Evolutionary conservation across 1,284 basidiomycete genomes (phyloP), one percentile per base, ranked within the genome.

Genomic region (Trichosporon coremiiforme): DNA sequence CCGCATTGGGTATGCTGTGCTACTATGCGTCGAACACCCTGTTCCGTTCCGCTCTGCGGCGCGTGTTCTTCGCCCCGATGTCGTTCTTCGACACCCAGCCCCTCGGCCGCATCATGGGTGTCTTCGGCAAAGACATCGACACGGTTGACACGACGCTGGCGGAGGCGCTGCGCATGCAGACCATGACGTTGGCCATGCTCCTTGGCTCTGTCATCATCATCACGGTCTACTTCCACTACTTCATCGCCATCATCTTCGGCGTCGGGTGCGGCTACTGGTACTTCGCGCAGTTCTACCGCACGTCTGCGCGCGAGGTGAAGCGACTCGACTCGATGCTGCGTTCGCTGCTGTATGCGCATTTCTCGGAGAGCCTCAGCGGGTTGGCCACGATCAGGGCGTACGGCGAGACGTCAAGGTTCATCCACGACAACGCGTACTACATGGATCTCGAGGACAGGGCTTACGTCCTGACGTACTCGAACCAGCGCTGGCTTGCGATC

Each of bases 311-410:
- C 76, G 95, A 97, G 80, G 63, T 80, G 53, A 80, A 79, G 67
- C 75, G 77, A 20, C 65, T 77, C 86, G 89, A 91, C 76, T 64
- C 88, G 0, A 88, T 90, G 83, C 85, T 91, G 13, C 88, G 90
- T 53, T 89, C 89, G 0, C 80, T 90, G 29, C 85, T 94, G 13
- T 94, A 93, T 78, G 87, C 90, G 1, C 92, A 93, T 82, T 90
- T 94, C 76, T 88, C 90, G 0, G 92, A 95, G 82, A 90, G 90
- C 38, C 84, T 94, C 1, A 88, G 79, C 0, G 92, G 91, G 4
- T 82, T 93, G 12, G 86, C 90, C 0, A 94, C 91, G 0, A 90
- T 94, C 63, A 87, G 91, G 25, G 90, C 89, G 50, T 92, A 90
- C 74, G 87, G 88, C 25, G 89, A 89, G 75, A 85, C 87, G 1